A percentile compares a stretch with the other conserved stretches of the same genome.
These are phyloP conservation scores for Knufia fluminis DNA, from an alignment of 2,329 filamentous ascomycete genomes.

Conservation along the genomic window DNA sequence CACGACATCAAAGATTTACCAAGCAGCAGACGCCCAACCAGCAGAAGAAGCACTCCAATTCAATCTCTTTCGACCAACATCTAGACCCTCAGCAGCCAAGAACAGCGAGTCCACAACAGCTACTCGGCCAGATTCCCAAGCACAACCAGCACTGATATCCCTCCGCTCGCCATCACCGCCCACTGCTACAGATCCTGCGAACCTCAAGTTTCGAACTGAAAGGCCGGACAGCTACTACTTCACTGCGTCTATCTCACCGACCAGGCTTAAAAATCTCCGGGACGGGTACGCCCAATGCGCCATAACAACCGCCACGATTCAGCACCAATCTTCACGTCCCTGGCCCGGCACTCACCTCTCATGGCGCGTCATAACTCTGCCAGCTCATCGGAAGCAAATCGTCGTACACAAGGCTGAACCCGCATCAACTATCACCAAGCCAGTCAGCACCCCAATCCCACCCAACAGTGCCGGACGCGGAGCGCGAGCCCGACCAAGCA, in stretches of 20 bases:
- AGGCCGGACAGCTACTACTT: conserved; percentile 16
- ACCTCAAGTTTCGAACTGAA: conserved; percentile 11
- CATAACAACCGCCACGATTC: conserved; percentile 12
- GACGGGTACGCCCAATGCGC: conserved; percentile 14
- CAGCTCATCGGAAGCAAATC: conserved; percentile 5
- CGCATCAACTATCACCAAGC: neutral
- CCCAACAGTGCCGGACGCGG: neutral
- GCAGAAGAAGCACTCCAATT: conserved; percentile 18
- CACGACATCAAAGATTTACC: neutral
- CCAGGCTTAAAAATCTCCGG: neutral
- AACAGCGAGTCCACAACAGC: neutral
- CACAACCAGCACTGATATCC: conserved; percentile 2
- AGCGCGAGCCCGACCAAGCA: conserved; percentile 14
- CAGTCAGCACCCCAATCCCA: neutral
- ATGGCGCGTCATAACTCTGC: conserved; percentile 16
- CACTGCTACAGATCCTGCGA: conserved; percentile 1
- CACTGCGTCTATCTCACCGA: conserved; percentile 13
- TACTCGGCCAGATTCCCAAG: neutral
- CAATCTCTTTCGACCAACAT: conserved; percentile 15
- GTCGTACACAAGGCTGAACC: neutral
- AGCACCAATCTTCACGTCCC: conserved; percentile 8
- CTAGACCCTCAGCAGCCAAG: neutral
- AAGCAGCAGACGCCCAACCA: conserved; percentile 1
- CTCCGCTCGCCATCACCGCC: conserved; percentile 16
- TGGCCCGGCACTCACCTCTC: conserved; percentile 20